Evolutionary conservation across 495 filamentous ascomycete genomes (phyloP).

Genomic region (Penicillium subrubescens): DNA sequence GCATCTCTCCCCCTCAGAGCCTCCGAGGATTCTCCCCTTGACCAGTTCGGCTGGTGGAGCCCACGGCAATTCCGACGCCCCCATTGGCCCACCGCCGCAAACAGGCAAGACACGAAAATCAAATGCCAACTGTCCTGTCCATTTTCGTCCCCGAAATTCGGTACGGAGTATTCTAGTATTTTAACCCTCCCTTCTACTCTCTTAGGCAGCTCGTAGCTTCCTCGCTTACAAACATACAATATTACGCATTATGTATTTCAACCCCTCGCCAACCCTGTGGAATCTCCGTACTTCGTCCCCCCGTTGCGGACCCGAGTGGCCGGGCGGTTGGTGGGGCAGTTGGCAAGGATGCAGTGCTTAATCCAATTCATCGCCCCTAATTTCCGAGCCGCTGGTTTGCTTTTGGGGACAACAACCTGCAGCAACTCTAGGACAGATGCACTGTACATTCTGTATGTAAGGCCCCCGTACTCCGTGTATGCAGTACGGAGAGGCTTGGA

Average conservation of each 20-base stretch:
- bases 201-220: constrained; percentile 2
- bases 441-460: too few relatives aligned
- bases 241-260: neutral
- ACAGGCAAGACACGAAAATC: constrained; percentile 11
- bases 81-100: constrained; percentile 20
- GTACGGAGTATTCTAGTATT: neutral
- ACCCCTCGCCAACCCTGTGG: neutral
- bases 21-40: neutral
- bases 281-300: neutral
- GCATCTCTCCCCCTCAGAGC: neutral
- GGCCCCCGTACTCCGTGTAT: neutral
- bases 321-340: constrained; percentile 18
- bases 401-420: neutral
- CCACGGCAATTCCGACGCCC: constrained; percentile 6
- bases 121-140: neutral
- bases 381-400: constrained; percentile 12
- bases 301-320: constrained; percentile 13
- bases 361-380: constrained; percentile 13
- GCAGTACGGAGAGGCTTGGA: neutral
- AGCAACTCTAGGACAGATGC: neutral
- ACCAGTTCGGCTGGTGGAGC: constrained; percentile 18
- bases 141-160: constrained; percentile 3
- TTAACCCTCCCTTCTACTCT: neutral
- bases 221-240: neutral
- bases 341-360: constrained; percentile 22